Percentiles rank a stretch among this genome's conserved stretches.
These are phyloP conservation scores for Globisporangium spiculum DNA, from an alignment of 352 stramenopile genomes.

Conservation along the genomic window DNA sequence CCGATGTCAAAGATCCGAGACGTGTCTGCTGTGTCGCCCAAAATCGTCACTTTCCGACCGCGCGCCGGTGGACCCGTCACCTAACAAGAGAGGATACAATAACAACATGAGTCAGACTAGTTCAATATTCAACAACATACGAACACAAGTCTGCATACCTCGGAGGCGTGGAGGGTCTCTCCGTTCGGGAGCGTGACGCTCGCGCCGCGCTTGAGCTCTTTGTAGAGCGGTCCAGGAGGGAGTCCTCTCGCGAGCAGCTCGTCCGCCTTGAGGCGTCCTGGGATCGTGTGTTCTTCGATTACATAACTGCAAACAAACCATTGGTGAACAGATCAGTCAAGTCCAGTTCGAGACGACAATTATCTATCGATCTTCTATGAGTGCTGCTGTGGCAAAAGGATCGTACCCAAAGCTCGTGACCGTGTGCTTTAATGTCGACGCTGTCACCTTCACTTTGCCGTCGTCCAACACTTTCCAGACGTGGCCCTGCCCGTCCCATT, in stretches of 20 bases:
- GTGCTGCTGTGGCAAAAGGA: neutral
- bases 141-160: constrained; percentile 40
- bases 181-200: constrained; percentile 81
- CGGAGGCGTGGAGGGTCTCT: constrained; percentile 61
- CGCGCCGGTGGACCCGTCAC: constrained; percentile 55
- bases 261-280: constrained; percentile 87
- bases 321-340: neutral
- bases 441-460: constrained; percentile 54
- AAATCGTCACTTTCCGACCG: constrained; percentile 74
- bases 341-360: neutral
- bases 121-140: too few relatives aligned
- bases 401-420: constrained; percentile 76
- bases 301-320: constrained; percentile 48
- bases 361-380: neutral
- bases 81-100: constrained; percentile 14
- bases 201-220: constrained; percentile 85
- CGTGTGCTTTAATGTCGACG: constrained; percentile 70
- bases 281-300: constrained; percentile 65
- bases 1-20: constrained; percentile 77
- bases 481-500: constrained; percentile 50
- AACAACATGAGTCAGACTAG: neutral
- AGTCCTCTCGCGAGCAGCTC: constrained; percentile 78
- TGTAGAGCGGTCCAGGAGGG: constrained; percentile 87
- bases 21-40: constrained; percentile 74
- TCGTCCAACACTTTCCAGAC: constrained; percentile 80